Percentiles rank a stretch among this genome's conserved stretches.
These are phyloP conservation scores for Bassia scoparia DNA, from an alignment of 148 eudicot species.

Conservation along the genomic window DNA sequence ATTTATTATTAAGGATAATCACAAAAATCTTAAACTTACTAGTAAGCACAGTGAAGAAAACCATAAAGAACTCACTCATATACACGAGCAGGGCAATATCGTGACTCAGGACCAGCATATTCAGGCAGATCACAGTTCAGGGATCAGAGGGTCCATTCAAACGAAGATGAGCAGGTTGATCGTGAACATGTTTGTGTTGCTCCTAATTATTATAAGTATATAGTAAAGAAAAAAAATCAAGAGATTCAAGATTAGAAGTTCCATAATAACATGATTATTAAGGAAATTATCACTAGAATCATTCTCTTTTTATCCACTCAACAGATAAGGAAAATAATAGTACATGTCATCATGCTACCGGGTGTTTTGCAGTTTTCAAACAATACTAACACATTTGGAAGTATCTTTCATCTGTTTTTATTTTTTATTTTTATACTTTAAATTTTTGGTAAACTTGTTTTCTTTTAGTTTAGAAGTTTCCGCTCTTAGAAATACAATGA, in stretches of 20 bases:
- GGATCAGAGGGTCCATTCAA: slow-evolving; percentile 66
- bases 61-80: slow-evolving; percentile 58
- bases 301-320: not conserved
- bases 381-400: too few species aligned
- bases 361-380: not conserved
- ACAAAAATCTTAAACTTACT: not conserved
- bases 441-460: too few species aligned
- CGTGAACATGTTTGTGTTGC: slow-evolving; percentile 97
- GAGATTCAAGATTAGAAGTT: not conserved
- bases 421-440: too few species aligned
- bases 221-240: not conserved
- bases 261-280: not conserved
- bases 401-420: too few species aligned
- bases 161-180: slow-evolving; percentile 93
- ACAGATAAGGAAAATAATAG: not conserved
- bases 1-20: not conserved
- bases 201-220: slow-evolving; percentile 42
- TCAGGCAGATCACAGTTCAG: slow-evolving; percentile 58
- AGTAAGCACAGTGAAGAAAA: not conserved
- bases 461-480: too few species aligned
- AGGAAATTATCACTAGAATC: not conserved
- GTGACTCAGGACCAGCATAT: slow-evolving; percentile 84
- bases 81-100: slow-evolving; percentile 97
- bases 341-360: too few species aligned
- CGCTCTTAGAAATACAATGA: too few species aligned